Evolutionary conservation across 495 filamentous ascomycete genomes (phyloP), one percentile per base, ranked within the genome.

Genomic region (Barbatosphaeria neglecta): DNA sequence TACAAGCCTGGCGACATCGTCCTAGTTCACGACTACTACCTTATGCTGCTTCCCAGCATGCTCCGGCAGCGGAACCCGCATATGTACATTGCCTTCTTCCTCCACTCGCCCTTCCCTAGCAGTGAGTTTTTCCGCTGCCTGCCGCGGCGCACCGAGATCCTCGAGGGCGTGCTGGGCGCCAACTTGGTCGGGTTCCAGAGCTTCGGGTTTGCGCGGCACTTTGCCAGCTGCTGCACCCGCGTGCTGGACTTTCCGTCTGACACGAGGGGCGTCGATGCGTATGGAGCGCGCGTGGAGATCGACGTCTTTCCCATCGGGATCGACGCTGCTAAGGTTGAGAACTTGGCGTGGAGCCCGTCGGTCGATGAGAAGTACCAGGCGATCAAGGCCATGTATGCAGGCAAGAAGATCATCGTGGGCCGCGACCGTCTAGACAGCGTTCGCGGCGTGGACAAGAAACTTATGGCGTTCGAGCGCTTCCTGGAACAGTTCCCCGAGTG

Each of bases 131-230:
- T 93, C 48, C 77, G 87, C 7, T 93, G 89, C 58, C 73, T 94
- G 35, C 83, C 86, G 10, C 79, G 85, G 51, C 70, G 90, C 46
- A 95, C 93, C 62, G 86, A 93, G 56, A 73, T 96, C 1, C 69
- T 96, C 9, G 84, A 87, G 50, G 90, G 90, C 22, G 80, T 94
- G 43, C 72, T 96, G 19, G 87, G 88, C 11, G 78, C 90, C 33
- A 95, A 94, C 58, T 81, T 95, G 73, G 73, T 96, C 49, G 87
- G 85, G 1, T 95, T 96, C 69, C 90, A 96, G 63, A 89, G 87
- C 3, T 87, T 84, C 64, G 89, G 87, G 55, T 95, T 93, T 58
- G 89, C 87, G 10, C 78, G 86, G 2, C 90, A 96, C 59, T 96
- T 96, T 54, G 78, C 83, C 9, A 94, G 87, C 25, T 94, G 86